Evolutionary conservation across 2,329 filamentous ascomycete species (phyloP).

Genomic region (Aspergillus bombycis): DNA sequence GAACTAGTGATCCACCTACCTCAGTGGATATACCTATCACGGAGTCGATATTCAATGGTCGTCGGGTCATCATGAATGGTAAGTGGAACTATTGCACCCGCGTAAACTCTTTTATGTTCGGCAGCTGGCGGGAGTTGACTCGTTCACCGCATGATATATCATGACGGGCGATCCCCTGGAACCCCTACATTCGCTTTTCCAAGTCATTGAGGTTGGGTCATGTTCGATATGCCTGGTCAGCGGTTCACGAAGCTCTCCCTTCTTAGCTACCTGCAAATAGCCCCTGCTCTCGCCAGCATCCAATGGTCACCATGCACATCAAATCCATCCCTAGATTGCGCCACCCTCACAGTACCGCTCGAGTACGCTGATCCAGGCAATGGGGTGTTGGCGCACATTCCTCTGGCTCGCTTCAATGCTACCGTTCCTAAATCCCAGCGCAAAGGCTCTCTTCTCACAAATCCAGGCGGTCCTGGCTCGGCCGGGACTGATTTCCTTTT

Average conservation of each 20-base stretch:
- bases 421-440: background rate
- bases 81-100: no score
- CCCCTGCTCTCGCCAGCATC: background rate
- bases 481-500: background rate
- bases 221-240: background rate
- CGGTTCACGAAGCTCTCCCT: background rate
- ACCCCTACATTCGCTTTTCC: background rate
- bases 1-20: no score
- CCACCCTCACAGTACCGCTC: conserved; percentile 9
- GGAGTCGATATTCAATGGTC: no score
- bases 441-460: background rate
- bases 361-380: conserved; percentile 9
- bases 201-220: background rate
- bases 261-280: background rate
- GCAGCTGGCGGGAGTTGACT: background rate
- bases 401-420: background rate
- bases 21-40: no score
- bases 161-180: background rate
- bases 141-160: background rate
- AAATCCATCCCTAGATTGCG: conserved; percentile 8
- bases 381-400: background rate
- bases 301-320: conserved; percentile 9
- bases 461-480: background rate
- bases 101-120: no score
- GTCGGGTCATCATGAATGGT: no score